Evolutionary conservation across 768 basidiomycete genomes (phyloP).

Genomic region (Suillus bovinus): DNA sequence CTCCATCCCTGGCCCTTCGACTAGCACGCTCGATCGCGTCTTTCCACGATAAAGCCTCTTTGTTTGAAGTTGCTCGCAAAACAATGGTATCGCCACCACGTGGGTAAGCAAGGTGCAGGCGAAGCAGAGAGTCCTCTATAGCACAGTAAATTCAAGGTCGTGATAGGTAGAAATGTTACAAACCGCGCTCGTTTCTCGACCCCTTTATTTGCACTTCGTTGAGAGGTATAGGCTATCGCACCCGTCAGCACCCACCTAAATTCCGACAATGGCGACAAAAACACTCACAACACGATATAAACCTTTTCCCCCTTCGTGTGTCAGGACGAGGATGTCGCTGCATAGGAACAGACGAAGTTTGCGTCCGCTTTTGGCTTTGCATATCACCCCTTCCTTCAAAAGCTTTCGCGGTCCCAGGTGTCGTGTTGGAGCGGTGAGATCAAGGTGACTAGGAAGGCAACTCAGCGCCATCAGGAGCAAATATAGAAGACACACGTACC

Average conservation of each 20-base stretch:
- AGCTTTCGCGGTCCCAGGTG: constrained; percentile 80
- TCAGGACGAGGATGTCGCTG: constrained; percentile 86
- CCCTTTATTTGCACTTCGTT: constrained; percentile 63
- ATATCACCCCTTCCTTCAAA: constrained; percentile 73
- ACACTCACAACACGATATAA: constrained; percentile 80
- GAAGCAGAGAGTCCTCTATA: constrained; percentile 69
- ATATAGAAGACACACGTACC: constrained; percentile 44
- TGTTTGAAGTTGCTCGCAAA: constrained; percentile 54
- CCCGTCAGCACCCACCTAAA: not conserved
- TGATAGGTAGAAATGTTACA: constrained; percentile 12
- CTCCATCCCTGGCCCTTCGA: constrained; percentile 17
- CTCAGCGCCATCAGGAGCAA: constrained; percentile 15
- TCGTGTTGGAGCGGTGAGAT: constrained; percentile 88
- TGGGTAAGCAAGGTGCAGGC: constrained; percentile 64
- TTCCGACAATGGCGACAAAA: not conserved
- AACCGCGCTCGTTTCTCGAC: constrained; percentile 50
- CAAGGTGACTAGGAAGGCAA: constrained; percentile 57
- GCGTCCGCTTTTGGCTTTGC: constrained; percentile 83
- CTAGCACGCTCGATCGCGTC: constrained; percentile 35
- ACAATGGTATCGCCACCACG: constrained; percentile 72
- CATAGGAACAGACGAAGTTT: constrained; percentile 80
- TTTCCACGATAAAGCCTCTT: constrained; percentile 60
- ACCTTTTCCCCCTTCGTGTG: constrained; percentile 66
- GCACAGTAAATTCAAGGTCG: not conserved
- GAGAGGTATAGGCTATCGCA: constrained; percentile 68